Percentiles rank a stretch among this genome's conserved stretches.
phyloP scores from a whole-genome alignment of 2,329 filamentous ascomycete genomes.

The Pseudogymnoascus sp. region DNA sequence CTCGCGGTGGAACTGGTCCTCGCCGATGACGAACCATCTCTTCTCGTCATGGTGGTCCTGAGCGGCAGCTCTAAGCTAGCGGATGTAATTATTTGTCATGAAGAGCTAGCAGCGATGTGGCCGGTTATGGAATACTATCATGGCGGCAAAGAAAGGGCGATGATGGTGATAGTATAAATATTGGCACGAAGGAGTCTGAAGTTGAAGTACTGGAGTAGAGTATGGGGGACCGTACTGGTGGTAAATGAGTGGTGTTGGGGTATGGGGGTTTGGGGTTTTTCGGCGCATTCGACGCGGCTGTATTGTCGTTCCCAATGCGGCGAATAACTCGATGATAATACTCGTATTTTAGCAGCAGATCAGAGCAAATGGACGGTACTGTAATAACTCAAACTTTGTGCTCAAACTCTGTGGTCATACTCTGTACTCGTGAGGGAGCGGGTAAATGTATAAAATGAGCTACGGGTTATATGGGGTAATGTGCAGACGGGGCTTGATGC shows the following conservation, averaged over 20 bases:
- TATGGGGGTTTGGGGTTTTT: neutral
- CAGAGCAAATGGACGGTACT: neutral
- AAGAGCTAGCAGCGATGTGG: neutral
- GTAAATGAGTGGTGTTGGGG: neutral
- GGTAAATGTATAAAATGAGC: neutral
- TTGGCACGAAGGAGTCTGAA: neutral
- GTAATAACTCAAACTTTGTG: neutral
- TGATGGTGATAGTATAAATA: neutral
- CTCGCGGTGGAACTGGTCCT: constrained; percentile 52
- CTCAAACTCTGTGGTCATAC: neutral
- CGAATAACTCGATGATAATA: neutral
- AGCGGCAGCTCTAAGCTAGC: neutral
- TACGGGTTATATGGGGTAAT: neutral
- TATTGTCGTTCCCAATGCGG: neutral
- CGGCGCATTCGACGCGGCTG: neutral
- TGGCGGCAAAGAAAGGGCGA: neutral
- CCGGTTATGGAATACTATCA: neutral
- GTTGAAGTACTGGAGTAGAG: neutral
- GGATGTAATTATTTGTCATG: constrained; percentile 3
- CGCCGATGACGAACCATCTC: constrained; percentile 3
- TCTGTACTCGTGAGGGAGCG: neutral
- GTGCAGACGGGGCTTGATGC: neutral
- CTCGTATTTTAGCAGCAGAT: neutral
- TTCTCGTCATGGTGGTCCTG: constrained; percentile 1
- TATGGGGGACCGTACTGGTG: neutral